A percentile compares a stretch with the other conserved stretches of the same genome.
phyloP scores from a whole-genome alignment of 192 early-diverging fungal genomes.

The Allomyces macrogynus region DNA sequence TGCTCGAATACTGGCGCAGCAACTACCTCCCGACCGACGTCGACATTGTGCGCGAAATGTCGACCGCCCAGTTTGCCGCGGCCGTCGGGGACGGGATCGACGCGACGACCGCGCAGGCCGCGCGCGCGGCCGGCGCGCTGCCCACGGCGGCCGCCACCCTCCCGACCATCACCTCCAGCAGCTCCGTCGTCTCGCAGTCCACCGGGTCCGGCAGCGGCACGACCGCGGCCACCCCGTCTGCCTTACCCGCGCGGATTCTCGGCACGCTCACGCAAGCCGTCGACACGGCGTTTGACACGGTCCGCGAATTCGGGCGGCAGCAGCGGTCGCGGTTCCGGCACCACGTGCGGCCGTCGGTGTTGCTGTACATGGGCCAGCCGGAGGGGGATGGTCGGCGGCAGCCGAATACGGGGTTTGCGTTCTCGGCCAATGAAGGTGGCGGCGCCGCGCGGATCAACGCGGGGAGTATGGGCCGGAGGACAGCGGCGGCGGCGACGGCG shows the following conservation, averaged over 20 bases:
- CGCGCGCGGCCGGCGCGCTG: neutral
- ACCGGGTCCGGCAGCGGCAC: neutral
- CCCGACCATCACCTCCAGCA: no score
- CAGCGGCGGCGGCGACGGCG: neutral
- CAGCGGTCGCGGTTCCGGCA: neutral
- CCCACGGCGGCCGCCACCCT: neutral
- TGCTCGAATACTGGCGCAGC: conserved; percentile 30
- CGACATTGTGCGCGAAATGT: neutral
- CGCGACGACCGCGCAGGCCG: neutral
- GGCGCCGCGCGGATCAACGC: neutral
- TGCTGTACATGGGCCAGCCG: neutral
- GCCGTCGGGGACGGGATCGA: neutral
- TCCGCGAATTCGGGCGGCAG: neutral
- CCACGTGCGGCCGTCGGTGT: neutral
- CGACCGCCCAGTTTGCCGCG: neutral
- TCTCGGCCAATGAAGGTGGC: neutral
- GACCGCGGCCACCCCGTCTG: neutral
- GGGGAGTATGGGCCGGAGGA: neutral
- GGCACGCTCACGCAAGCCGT: neutral
- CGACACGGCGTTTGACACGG: neutral
- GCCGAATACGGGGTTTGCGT: neutral
- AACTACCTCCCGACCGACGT: neutral
- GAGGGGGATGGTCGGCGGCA: neutral
- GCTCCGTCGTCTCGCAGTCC: neutral
- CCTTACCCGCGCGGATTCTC: neutral